Conservation (phyloP, 495 filamentous ascomycete species). For the Tuber aestivum region DNA sequence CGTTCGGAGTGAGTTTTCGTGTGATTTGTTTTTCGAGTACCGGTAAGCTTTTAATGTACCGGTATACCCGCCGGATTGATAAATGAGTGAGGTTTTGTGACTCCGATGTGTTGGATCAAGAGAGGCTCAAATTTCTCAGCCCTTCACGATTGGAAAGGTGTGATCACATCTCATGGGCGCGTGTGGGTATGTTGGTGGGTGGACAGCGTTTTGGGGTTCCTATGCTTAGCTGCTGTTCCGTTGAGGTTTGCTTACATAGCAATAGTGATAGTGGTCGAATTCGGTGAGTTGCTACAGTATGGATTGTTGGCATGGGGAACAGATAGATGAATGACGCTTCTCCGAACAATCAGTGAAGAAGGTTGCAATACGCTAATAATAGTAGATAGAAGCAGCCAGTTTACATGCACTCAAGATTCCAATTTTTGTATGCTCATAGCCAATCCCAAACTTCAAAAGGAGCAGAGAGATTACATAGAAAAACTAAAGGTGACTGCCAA, state of each 20-base stretch:
- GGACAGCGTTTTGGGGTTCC: neutral
- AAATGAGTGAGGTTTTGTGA: conserved; percentile 1
- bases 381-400: neutral
- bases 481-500: neutral
- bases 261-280: neutral
- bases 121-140: neutral
- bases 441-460: neutral
- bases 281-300: neutral
- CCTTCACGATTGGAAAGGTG: neutral
- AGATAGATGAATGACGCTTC: neutral
- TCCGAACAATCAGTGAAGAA: neutral
- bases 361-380: neutral
- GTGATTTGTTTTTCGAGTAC: neutral
- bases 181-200: neutral
- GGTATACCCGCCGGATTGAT: neutral
- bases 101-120: neutral
- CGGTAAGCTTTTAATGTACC: neutral
- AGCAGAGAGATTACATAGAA: neutral
- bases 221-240: neutral
- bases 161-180: neutral
- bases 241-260: neutral
- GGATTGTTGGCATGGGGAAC: neutral
- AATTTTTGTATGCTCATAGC: conserved; percentile 3
- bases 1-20: neutral
- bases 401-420: conserved; percentile 6